Conservation (phyloP, 306 rosid species). For the Malus sieversii region DNA sequence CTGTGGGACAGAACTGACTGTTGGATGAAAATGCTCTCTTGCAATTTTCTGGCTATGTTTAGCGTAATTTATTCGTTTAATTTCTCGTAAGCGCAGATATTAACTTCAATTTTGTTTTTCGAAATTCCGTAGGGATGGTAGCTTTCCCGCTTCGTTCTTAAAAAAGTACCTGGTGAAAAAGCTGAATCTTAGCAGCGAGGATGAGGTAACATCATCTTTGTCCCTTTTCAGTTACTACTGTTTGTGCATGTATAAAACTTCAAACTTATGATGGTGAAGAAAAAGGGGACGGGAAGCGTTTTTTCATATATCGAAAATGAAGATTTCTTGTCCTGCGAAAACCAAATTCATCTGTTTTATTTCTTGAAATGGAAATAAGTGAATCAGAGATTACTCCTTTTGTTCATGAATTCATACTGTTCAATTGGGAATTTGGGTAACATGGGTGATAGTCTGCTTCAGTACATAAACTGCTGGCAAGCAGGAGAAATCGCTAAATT, state of each 20-base stretch:
- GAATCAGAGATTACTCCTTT: not conserved
- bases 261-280: not conserved
- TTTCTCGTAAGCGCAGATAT: not conserved
- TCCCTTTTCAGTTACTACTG: not conserved
- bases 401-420: not conserved
- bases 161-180: constrained; percentile 41
- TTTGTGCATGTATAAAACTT: not conserved
- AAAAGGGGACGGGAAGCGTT: too few species aligned
- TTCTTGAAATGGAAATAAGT: not conserved
- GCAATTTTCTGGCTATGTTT: not conserved
- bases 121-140: constrained; percentile 37
- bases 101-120: not conserved
- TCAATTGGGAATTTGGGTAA: not conserved
- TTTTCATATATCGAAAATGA: not conserved
- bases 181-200: constrained; percentile 48
- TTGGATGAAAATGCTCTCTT: not conserved
- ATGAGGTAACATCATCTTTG: constrained; percentile 39
- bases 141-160: constrained; percentile 34
- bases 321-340: not conserved
- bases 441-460: too few species aligned
- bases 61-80: not conserved
- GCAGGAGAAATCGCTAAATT: too few species aligned
- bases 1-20: too few species aligned
- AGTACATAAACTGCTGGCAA: too few species aligned
- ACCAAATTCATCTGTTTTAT: not conserved